Evolutionary conservation across 2,329 filamentous ascomycete genomes (phyloP), one percentile per base, ranked within the genome.

Genomic region (Trichoderma sp.): DNA sequence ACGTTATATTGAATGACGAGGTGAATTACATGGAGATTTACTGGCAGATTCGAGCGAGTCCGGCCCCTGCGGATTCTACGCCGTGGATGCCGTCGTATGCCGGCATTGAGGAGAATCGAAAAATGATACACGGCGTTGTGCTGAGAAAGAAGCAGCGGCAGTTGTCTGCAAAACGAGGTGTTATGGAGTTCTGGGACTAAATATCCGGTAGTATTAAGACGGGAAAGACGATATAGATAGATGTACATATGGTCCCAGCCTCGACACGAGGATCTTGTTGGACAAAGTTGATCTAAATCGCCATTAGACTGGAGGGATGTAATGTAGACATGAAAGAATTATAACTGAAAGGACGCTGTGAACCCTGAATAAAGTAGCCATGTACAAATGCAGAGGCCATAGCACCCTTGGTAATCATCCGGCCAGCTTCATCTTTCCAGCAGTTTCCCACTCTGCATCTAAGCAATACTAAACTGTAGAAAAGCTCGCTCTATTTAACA

Each of bases 401-500:
- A 53, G 47, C 47, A 53, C 20, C 20, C 47, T 23, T 53, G 47
- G 47, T 20, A 53, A n/a, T 57, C 53, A 57, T 57, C 53, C 53
- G 30, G 53, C 53, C 15, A 28, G 4, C 9, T 20, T 30, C 53
- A 4, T 30, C 11, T 7, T 64, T 50, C 6, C 7, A 15, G 9
- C 47, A 23, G 1, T 4, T 13, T 53, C 11, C 47, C 47, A 2
- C 47, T 13, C 47, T 23, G 20, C 3, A 13, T 53, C 20, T 53
- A 53, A 7, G 47, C 20, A 23, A 13, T 23, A 53, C n/a, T 20
- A 53, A 53, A 53, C n/a, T 12, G n/a, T 20, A 50, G 5, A 20
- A 53, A 12, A 53, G n/a, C n/a, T 12, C 28, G 28, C 50, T 58
- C 81, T 81, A 92, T 80, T 92, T 92, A 13, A 92, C 88, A 1